Evolutionary conservation across 768 basidiomycete genomes (phyloP), one percentile per base, ranked within the genome.

Genomic region (Sarcodon aspratus): DNA sequence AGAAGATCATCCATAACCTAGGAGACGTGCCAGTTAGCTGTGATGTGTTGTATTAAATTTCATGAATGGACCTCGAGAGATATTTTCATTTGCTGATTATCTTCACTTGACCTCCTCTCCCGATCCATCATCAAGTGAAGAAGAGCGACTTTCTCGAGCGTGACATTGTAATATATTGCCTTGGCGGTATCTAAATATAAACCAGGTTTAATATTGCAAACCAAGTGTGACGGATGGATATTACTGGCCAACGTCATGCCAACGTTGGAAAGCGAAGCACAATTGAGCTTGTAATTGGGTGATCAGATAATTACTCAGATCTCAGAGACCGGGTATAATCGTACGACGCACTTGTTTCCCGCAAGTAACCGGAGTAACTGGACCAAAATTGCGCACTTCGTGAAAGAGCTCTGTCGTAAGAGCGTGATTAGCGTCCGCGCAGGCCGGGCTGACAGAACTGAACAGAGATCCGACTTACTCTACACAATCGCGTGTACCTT

Each of bases 371-470:
- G 2, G 86, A 89, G 62, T 87, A 88, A 49, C 83, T 86, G 3
- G 86, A 86, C 86, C 86, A 89, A 57, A 80, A 82, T 57, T 89
- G 86, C 7, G 85, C 77, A 58, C 86, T 88, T 45, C 85, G 70
- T 12, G 85, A 79, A 9, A 89, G 63, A 10, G 86, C 82, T 48
- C 85, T 88, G 54, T 5, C 35, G 42, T 44, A 47, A 40, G 10
- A 47, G 38, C 12, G 9, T 17, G 13, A 42, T 42, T 5, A 9
- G 5, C 15, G 27, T 15, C 13, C 40, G 7, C 13, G 40, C 15
- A 9, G 40, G 13, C 27, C 40, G 13, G 15, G 13, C 13, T 38
- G 37, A 38, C 12, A 13, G 18, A 13, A 38, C 6, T 18, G 6
- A 38, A 38, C 21, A 38, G 37, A 38, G 18, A 18, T 18, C 13